Percentiles rank a stretch among this genome's conserved stretches.
phyloP scores from a whole-genome alignment of 2,329 filamentous ascomycete species.

The Pseudopithomyces maydicus region DNA sequence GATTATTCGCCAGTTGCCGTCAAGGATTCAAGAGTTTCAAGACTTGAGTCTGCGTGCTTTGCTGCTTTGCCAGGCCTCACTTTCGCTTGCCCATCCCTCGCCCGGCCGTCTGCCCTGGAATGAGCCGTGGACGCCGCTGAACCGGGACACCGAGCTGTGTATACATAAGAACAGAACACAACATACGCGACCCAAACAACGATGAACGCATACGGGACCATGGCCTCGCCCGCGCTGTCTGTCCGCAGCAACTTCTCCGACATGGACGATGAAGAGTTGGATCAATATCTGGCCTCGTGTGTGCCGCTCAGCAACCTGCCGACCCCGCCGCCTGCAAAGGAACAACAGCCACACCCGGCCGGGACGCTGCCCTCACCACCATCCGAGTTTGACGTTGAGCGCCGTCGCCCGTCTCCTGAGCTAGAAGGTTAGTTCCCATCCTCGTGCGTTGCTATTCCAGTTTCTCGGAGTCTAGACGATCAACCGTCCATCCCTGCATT shows the following conservation, averaged over 20 bases:
- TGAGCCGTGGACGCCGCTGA: constrained; percentile 18
- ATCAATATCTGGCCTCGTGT: constrained; percentile 46
- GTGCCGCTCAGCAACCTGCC: constrained; percentile 47
- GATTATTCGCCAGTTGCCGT: neutral
- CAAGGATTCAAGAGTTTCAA: neutral
- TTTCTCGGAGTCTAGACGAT: neutral
- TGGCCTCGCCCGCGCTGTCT: constrained; percentile 34
- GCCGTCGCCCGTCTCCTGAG: constrained; percentile 21
- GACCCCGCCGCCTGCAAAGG: constrained; percentile 45
- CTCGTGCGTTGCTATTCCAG: constrained; percentile 19
- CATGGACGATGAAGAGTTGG: constrained; percentile 46
- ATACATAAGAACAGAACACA: no score
- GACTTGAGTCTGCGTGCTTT: no score
- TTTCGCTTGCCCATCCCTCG: no score
- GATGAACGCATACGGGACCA: constrained; percentile 10
- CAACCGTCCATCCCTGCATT: constrained; percentile 8
- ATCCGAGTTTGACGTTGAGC: constrained; percentile 7
- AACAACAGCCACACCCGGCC: constrained; percentile 18
- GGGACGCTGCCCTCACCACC: constrained; percentile 13
- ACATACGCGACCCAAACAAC: neutral
- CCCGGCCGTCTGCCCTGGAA: constrained; percentile 11
- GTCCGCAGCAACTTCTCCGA: constrained; percentile 20
- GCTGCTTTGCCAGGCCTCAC: no score
- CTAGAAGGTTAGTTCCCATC: constrained; percentile 35
- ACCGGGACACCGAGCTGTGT: constrained; percentile 11